phyloP scores from a whole-genome alignment of 768 basidiomycete genomes.

The Tylopilus intermedius region DNA sequence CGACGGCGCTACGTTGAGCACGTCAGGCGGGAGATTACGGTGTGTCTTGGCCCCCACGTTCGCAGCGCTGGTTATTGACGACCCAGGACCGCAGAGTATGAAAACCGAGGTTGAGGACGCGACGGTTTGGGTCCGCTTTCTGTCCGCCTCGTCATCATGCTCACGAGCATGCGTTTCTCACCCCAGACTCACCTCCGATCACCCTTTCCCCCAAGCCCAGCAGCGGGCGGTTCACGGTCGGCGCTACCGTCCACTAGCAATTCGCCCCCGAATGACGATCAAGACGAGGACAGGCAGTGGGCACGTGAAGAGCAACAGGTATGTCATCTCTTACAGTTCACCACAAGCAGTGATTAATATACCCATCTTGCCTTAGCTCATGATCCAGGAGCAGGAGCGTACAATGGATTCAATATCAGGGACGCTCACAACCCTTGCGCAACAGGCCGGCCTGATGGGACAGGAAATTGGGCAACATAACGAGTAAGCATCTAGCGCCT shows the following conservation, averaged over 20 bases:
- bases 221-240: conserved; percentile 18
- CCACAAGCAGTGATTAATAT: not conserved
- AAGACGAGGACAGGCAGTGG: conserved; percentile 75
- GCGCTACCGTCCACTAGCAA: conserved; percentile 7
- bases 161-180: not conserved
- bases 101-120: conserved; percentile 50
- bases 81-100: conserved; percentile 65
- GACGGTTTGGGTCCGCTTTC: conserved; percentile 10
- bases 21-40: conserved; percentile 75
- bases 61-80: conserved; percentile 7
- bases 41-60: conserved; percentile 35
- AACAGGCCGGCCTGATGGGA: conserved; percentile 94
- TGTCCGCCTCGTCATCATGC: not conserved
- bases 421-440: conserved; percentile 75
- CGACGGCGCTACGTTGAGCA: conserved; percentile 72
- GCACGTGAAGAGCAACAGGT: conserved; percentile 84
- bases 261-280: conserved; percentile 27
- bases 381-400: conserved; percentile 84
- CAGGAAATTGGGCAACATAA: conserved; percentile 88
- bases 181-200: conserved; percentile 9
- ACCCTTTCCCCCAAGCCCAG: conserved; percentile 14
- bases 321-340: conserved; percentile 3
- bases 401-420: conserved; percentile 86
- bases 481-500: conserved; percentile 52
- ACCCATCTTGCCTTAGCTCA: conserved; percentile 47